A percentile compares a stretch with the other conserved stretches of the same genome.
Conservation (phyloP, 176 grass and related monocot species). For the Aegilops bicornis region DNA sequence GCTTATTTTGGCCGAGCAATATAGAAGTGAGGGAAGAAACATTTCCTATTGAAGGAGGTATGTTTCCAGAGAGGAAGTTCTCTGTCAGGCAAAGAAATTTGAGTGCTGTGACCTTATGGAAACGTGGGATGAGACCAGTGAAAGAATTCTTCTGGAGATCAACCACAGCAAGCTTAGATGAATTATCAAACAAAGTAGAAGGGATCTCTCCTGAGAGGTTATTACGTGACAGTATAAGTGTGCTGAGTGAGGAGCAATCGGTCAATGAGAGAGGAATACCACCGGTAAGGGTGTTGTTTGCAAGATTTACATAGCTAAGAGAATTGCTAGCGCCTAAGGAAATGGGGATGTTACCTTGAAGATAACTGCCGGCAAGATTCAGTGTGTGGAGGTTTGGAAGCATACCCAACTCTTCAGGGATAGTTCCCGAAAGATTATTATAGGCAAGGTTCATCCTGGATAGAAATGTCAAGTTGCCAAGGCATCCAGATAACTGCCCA, state of each 20-base stretch:
- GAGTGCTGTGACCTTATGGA: neutral
- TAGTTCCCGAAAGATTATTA: constrained; percentile 22
- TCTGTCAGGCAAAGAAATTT: neutral
- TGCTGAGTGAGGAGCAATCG: neutral
- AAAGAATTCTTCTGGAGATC: constrained; percentile 30
- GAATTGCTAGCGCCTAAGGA: neutral
- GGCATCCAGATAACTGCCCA: constrained; percentile 22
- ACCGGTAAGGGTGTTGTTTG: constrained; percentile 25
- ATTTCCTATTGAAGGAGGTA: constrained; percentile 30
- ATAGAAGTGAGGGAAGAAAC: constrained; percentile 9
- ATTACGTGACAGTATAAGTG: constrained; percentile 10
- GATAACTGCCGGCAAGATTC: neutral
- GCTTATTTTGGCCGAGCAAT: neutral
- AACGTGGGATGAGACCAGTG: neutral
- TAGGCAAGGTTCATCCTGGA: neutral
- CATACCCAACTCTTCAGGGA: neutral
- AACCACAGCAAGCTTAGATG: neutral
- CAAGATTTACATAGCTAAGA: constrained; percentile 17
- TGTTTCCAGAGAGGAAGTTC: constrained; percentile 26
- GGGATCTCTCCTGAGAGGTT: neutral
- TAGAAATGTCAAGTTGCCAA: constrained; percentile 40
- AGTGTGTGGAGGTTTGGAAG: neutral
- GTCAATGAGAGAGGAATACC: neutral
- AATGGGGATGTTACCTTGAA: constrained; percentile 24
- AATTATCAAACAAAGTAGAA: neutral